Evolutionary conservation across 2,329 filamentous ascomycete genomes (phyloP), one percentile per base, ranked within the genome.

Genomic region (Amylocarpus encephaloides): DNA sequence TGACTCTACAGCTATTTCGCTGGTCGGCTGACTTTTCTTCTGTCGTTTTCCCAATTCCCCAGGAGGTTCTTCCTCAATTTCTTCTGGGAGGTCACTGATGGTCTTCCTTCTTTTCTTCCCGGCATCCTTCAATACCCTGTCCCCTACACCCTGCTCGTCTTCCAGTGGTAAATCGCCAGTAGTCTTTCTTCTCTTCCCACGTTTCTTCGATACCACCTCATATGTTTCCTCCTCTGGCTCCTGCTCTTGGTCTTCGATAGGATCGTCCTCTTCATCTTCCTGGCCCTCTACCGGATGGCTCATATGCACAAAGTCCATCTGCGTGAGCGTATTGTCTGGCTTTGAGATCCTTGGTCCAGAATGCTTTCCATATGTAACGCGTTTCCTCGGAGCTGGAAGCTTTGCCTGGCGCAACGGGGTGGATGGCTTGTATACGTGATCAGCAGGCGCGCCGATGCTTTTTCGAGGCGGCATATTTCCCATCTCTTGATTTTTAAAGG

Each of bases 261-360:
- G 7, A 26, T 26, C 22, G 22, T 26, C 22, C 22, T 26, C 48
- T 12, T 52, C 49, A 10, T 46, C 43, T 10, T 48, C 50, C 18
- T 50, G 19, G 15, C 59, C 53, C 12, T 11, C 9, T 3, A 10
- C 16, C 18, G 30, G 22, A 3, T 42, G 50, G 16, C 43, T 42
- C 29, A 58, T 33, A 35, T 44, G 52, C 13, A 61, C 43, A 33
- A 53, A 59, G 33, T 57, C 61, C 52, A 65, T 64, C 48, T 65
- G 62, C 18, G 62, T 65, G 15, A 65, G 59, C 1, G 62, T 65
- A 46, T 56, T 48, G 41, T 64, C 58, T 32, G 56, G 49, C 32
- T 54, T 60, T 18, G 53, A 35, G 10, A 60, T 38, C 40, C 47
- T 46, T n/a, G 46, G 22, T 12, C 48, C 43, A 6, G 50, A 35